phyloP scores from a whole-genome alignment of 2,329 filamentous ascomycete species.

The Polytolypa hystricis region DNA sequence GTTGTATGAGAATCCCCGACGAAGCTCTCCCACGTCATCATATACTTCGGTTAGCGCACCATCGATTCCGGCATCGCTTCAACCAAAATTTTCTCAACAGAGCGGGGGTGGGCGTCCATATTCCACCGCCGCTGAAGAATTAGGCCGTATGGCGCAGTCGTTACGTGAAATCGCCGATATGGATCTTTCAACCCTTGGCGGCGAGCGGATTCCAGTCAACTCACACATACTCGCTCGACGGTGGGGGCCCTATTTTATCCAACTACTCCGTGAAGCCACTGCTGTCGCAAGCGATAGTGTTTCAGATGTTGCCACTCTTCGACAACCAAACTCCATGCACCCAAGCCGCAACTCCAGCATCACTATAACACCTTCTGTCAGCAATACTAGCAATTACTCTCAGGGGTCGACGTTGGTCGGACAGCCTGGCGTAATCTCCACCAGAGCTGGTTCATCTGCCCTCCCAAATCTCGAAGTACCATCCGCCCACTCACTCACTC shows the following conservation, averaged over 20 bases:
- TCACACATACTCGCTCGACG: constrained; percentile 75
- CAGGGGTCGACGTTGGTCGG: constrained; percentile 31
- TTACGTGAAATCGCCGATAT: constrained; percentile 88
- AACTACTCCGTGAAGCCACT: constrained; percentile 70
- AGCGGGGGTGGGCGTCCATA: constrained; percentile 67
- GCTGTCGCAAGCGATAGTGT: constrained; percentile 59
- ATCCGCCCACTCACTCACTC: constrained; percentile 42
- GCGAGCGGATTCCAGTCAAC: constrained; percentile 86
- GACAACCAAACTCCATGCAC: constrained; percentile 49
- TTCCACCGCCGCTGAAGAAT: constrained; percentile 66
- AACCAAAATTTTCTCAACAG: constrained; percentile 37
- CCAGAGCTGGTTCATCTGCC: constrained; percentile 2
- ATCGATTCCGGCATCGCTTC: constrained; percentile 45
- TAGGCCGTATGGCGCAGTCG: constrained; percentile 68
- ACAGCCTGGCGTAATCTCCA: constrained; percentile 21
- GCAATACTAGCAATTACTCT: constrained; percentile 31
- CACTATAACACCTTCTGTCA: constrained; percentile 60
- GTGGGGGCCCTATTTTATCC: constrained; percentile 95
- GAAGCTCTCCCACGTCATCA: constrained; percentile 63
- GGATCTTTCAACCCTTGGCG: constrained; percentile 86
- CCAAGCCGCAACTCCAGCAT: constrained; percentile 66
- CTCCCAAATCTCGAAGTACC: constrained; percentile 39
- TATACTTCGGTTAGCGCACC: constrained; percentile 75
- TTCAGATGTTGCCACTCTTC: constrained; percentile 60
- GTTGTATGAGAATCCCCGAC: constrained; percentile 88